Evolutionary conservation across 108 stramenopile genomes (phyloP).

Genomic region (Cyclotella cryptica): DNA sequence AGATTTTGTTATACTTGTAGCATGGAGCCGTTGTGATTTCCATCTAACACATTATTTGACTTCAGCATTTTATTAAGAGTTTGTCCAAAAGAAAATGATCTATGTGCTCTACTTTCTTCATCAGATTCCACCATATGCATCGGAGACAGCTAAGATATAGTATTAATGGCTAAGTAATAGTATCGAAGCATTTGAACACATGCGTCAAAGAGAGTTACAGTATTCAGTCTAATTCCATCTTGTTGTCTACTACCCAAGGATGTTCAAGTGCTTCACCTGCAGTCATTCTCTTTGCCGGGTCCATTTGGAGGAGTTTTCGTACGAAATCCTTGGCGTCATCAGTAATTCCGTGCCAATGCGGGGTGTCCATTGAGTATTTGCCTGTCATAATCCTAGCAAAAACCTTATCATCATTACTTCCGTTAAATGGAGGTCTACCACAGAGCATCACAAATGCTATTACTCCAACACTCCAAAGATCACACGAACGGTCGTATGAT

Average conservation of each 20-base stretch:
- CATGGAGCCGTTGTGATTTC: too few species aligned
- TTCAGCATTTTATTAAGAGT: too few species aligned
- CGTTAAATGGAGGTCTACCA: conserved; percentile 85
- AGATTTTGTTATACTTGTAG: too few species aligned
- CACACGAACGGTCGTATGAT: conserved; percentile 51
- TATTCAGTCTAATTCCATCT: conserved; percentile 1
- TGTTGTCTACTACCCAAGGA: conserved; percentile 27
- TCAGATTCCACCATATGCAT: too few species aligned
- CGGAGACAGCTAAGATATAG: too few species aligned
- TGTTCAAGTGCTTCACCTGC: conserved; percentile 34
- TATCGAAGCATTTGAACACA: background rate
- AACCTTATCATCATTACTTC: conserved; percentile 59
- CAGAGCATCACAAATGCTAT: conserved; percentile 81
- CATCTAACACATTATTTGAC: too few species aligned
- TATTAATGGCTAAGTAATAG: too few species aligned
- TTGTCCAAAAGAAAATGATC: too few species aligned
- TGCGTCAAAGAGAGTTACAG: background rate
- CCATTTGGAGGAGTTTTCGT: conserved; percentile 30
- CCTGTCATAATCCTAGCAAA: conserved; percentile 44
- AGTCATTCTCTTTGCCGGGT: conserved; percentile 36
- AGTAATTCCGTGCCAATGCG: conserved; percentile 43
- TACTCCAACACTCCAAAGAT: conserved; percentile 85
- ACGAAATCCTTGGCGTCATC: conserved; percentile 57
- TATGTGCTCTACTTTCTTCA: too few species aligned
- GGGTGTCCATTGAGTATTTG: conserved; percentile 23